phyloP scores from a whole-genome alignment of 202 grass and related monocot genomes.

The Sporobolus alterniflorus region DNA sequence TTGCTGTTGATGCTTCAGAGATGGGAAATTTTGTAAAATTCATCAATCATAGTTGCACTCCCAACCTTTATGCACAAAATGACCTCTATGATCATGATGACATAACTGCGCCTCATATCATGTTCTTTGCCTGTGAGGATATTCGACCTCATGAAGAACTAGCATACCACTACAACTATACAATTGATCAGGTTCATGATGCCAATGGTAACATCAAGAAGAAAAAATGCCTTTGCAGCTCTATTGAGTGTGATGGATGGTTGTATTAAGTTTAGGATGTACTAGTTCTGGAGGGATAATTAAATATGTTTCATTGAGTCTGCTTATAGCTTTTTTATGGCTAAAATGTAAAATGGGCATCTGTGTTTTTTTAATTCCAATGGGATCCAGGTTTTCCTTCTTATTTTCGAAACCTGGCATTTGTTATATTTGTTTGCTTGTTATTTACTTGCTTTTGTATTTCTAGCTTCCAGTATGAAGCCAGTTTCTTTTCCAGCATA shows the following conservation, averaged over 20 bases:
- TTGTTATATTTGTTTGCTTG: background rate
- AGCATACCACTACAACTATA: constrained; percentile 88
- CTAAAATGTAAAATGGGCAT: background rate
- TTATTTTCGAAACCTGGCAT: background rate
- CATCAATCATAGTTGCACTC: constrained; percentile 89
- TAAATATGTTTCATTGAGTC: constrained; percentile 9
- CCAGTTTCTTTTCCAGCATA: background rate
- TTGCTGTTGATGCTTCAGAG: constrained; percentile 83
- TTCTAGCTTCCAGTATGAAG: background rate
- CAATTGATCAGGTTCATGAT: constrained; percentile 87
- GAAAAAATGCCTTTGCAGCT: constrained; percentile 84
- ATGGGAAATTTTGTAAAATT: constrained; percentile 87
- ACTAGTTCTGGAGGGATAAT: constrained; percentile 19
- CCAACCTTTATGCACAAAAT: constrained; percentile 92
- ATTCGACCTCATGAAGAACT: constrained; percentile 73
- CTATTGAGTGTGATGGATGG: constrained; percentile 81
- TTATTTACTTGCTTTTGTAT: constrained; percentile 4
- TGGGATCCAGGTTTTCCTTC: background rate
- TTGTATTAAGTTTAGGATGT: constrained; percentile 71
- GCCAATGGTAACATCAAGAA: constrained; percentile 88
- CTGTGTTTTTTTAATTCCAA: constrained; percentile 6
- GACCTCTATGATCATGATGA: constrained; percentile 91
- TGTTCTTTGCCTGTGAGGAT: constrained; percentile 90
- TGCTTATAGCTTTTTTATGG: constrained; percentile 7
- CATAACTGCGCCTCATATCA: constrained; percentile 72